Percentiles rank a stretch among this genome's conserved stretches.
Conservation (phyloP, 805 yeast species). For the Komagataella populi region DNA sequence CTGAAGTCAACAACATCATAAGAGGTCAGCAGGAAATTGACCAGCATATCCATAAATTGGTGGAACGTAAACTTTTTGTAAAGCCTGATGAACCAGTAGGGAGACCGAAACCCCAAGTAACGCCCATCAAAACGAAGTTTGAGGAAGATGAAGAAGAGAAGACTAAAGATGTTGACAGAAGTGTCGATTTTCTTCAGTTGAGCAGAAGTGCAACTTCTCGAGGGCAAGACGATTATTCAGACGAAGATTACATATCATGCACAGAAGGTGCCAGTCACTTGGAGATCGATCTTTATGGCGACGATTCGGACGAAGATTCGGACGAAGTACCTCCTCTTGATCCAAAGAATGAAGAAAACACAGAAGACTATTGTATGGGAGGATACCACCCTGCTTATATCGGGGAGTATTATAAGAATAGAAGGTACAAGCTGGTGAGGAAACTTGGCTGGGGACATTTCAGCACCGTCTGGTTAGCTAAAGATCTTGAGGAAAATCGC, state of each 20-base stretch:
- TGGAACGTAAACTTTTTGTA: neutral
- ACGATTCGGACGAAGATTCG: conserved; percentile 15
- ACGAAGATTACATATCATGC: conserved; percentile 2
- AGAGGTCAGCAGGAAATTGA: neutral
- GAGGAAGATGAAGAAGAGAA: neutral
- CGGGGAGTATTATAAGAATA: conserved; percentile 71
- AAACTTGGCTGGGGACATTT: conserved; percentile 99
- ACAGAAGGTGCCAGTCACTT: conserved; percentile 2
- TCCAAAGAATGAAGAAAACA: conserved; percentile 64
- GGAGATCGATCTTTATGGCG: neutral
- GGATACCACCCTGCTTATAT: conserved; percentile 92
- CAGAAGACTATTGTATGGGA: conserved; percentile 76
- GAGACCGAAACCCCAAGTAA: neutral
- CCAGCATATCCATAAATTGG: neutral
- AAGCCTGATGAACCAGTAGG: neutral
- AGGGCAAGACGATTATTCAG: neutral
- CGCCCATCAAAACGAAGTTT: neutral
- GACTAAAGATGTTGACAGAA: neutral
- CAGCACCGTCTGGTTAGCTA: conserved; percentile 89
- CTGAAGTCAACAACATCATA: neutral
- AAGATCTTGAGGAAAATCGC: conserved; percentile 34
- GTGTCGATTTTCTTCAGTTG: neutral
- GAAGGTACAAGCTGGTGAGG: conserved; percentile 64
- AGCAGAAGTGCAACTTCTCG: neutral
- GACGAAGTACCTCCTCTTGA: conserved; percentile 20